Evolutionary conservation across 202 grass and related monocot genomes (phyloP).

Genomic region (Sporobolus alterniflorus): DNA sequence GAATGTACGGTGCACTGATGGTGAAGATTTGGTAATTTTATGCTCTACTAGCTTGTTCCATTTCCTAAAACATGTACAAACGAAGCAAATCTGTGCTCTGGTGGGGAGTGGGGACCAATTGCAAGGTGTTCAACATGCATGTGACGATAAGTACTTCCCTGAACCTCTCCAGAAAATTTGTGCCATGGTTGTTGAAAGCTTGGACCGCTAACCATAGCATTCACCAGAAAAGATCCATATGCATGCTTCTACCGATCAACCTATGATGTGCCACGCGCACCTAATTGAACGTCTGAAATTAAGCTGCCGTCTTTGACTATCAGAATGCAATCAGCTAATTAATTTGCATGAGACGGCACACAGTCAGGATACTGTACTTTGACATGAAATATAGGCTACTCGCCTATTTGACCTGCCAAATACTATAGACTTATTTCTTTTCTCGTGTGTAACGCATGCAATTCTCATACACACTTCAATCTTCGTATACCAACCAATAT

Average conservation of each 20-base stretch:
- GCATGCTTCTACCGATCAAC: neutral
- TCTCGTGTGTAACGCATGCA: neutral
- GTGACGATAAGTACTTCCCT: neutral
- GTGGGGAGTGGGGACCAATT: neutral
- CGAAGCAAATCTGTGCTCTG: too few species aligned
- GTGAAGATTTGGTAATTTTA: slow-evolving; percentile 21
- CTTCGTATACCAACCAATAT: too few species aligned
- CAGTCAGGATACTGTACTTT: neutral
- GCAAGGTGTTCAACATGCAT: neutral
- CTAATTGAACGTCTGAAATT: neutral
- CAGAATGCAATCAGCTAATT: neutral
- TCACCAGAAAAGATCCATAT: neutral
- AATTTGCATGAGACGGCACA: neutral
- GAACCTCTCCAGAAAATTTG: neutral
- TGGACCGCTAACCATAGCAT: neutral
- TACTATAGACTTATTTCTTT: neutral
- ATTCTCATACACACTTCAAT: neutral
- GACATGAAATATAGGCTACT: slow-evolving; percentile 27
- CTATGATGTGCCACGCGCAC: neutral
- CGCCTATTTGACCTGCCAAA: neutral
- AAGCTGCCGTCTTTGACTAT: slow-evolving; percentile 15
- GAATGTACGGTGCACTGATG: neutral
- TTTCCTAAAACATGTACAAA: neutral
- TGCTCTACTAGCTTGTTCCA: neutral
- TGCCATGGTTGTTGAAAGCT: neutral